Evolutionary conservation across 2,329 filamentous ascomycete genomes (phyloP).

Genomic region (Calonectria fujianensis): DNA sequence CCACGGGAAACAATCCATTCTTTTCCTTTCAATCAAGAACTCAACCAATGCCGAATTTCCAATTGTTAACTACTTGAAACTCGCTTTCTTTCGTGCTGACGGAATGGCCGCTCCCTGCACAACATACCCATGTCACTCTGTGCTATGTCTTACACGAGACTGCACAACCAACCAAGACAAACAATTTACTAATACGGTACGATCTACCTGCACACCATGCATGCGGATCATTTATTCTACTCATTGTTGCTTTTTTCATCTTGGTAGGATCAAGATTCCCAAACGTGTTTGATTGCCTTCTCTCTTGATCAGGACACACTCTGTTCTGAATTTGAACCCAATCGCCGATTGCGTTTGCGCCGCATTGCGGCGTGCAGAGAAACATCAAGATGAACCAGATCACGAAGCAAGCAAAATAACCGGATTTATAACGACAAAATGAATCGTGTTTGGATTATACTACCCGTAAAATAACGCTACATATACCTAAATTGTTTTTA

Average conservation of each 20-base stretch:
- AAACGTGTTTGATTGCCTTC: neutral
- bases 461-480: constrained; percentile 14
- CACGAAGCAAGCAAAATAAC: neutral
- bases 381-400: neutral
- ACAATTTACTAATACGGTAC: neutral
- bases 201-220: neutral
- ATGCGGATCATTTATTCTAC: neutral
- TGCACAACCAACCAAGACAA: neutral
- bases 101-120: neutral
- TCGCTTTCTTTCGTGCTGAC: neutral
- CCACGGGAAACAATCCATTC: neutral
- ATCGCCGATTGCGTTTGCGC: neutral
- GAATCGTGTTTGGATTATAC: constrained; percentile 24
- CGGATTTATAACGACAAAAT: neutral
- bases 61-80: neutral
- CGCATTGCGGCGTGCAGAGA: neutral
- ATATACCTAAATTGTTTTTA: constrained; percentile 35
- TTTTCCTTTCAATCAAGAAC: neutral
- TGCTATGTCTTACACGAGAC: neutral
- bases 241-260: neutral
- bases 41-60: neutral
- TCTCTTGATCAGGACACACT: neutral
- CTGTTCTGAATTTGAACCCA: neutral
- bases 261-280: neutral
- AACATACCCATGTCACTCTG: neutral